A percentile compares a stretch with the other conserved stretches of the same genome.
phyloP scores from a whole-genome alignment of 2,329 filamentous ascomycete species.

The Podosphaera fusca region DNA sequence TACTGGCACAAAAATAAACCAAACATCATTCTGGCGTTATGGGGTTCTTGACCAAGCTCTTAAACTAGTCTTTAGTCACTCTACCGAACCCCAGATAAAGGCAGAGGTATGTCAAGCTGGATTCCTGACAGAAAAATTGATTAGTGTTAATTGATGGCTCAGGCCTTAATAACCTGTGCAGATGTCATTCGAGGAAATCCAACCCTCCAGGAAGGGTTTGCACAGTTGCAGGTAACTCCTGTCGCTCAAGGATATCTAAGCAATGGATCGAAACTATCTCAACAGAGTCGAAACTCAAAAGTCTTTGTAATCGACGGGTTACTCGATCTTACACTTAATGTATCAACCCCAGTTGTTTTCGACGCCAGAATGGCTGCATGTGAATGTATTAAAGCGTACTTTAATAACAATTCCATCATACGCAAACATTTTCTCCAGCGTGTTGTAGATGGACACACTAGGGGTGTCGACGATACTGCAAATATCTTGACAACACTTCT shows the following conservation, averaged over 20 bases:
- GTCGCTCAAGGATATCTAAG: conserved; percentile 15
- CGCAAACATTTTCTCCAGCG: conserved; percentile 65
- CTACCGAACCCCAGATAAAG: conserved; percentile 53
- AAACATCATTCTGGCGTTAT: conserved; percentile 64
- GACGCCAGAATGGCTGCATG: conserved; percentile 68
- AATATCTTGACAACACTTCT: conserved; percentile 76
- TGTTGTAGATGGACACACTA: conserved; percentile 69
- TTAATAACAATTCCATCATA: conserved; percentile 59
- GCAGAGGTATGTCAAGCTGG: conserved; percentile 36
- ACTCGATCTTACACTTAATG: conserved; percentile 55
- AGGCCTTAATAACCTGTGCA: conserved; percentile 66
- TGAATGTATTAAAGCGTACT: conserved; percentile 83
- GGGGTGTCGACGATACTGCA: conserved; percentile 56
- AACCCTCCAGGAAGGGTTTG: conserved; percentile 67
- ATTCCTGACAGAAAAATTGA: not conserved
- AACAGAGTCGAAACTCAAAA: conserved; percentile 22
- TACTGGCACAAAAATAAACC: conserved; percentile 58
- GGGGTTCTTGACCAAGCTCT: conserved; percentile 59
- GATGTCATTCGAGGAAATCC: conserved; percentile 70
- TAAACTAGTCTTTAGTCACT: conserved; percentile 56
- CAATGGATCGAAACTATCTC: conserved; percentile 10
- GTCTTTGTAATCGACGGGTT: conserved; percentile 89
- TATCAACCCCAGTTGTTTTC: conserved; percentile 42
- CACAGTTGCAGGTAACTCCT: conserved; percentile 55
- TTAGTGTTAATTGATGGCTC: conserved; percentile 4